Conservation (phyloP, 768 basidiomycete genomes). For the Panaeolus cyanescens region DNA sequence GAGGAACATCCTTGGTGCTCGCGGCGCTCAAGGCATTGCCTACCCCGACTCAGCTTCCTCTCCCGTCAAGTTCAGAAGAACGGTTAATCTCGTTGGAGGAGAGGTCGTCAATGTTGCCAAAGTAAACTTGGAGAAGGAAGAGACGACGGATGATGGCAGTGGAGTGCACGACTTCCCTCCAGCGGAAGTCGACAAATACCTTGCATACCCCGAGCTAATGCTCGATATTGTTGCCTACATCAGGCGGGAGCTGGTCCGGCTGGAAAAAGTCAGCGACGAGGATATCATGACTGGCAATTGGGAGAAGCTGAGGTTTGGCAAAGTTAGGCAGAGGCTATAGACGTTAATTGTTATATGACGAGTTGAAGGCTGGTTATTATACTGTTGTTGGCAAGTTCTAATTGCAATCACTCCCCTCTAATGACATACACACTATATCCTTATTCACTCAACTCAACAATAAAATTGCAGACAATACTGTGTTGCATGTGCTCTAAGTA, state of each 20-base stretch:
- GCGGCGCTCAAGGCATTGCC: slow-evolving; percentile 75
- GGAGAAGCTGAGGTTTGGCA: slow-evolving; percentile 40
- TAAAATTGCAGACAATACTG: background rate
- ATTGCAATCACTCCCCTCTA: background rate
- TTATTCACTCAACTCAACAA: background rate
- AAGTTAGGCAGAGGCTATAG: background rate
- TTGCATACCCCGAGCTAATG: slow-evolving; percentile 77
- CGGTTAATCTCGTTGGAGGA: slow-evolving; percentile 73
- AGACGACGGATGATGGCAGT: slow-evolving; percentile 62
- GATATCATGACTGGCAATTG: slow-evolving; percentile 42
- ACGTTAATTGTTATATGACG: background rate
- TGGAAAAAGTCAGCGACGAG: slow-evolving; percentile 55
- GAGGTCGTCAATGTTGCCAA: slow-evolving; percentile 61
- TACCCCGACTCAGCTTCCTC: slow-evolving; percentile 29
- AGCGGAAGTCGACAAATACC: slow-evolving; percentile 63
- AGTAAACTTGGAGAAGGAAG: slow-evolving; percentile 58
- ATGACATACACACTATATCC: background rate
- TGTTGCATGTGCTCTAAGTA: background rate
- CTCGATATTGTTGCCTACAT: slow-evolving; percentile 68
- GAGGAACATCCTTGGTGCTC: slow-evolving; percentile 87
- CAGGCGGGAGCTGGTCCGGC: slow-evolving; percentile 67
- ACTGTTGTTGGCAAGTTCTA: background rate
- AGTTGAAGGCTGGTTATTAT: background rate
- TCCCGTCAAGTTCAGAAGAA: slow-evolving; percentile 48
- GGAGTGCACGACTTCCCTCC: slow-evolving; percentile 73